Evolutionary conservation across 768 basidiomycete species (phyloP), one percentile per base, ranked within the genome.

Genomic region (Lentinula aciculospora): DNA sequence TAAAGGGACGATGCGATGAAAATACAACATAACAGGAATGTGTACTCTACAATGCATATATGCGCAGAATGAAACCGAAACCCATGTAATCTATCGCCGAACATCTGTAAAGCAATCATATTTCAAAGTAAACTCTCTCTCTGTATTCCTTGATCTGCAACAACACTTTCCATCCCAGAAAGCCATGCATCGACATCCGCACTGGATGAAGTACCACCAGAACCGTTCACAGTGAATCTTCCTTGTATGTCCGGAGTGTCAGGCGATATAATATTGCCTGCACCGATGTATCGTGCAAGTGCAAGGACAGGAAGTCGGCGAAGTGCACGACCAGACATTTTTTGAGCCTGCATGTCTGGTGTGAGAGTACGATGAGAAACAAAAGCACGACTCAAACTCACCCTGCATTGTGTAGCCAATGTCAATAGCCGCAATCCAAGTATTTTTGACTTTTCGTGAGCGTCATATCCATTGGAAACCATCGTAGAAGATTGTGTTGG

Each of bases 221-320:
- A 36, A 34, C 44, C 13, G 15, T 23, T 21, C 56, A 60, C 37
- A 3, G 15, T 27, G 47, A 29, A 29, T 47, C 29, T 47, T 28
- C 46, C 28, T 28, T 50, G 21, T 4, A 17, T 39, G 36, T 53
- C 36, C 4, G 51, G 12, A 39, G 36, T 3, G 21, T 53, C 17
- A 23, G 62, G 55, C 3, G 53, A 48, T 25, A 53, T 55, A 13
- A 74, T 46, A 61, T 68, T 71, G n/a, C 82, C 80, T 15, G 78
- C 71, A 28, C 86, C 81, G 50, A 98, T 85, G 67, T 93, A 87
- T 7, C 83, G 80, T 3, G 96, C 92, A 46, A 97, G 84, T 1
- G 95, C 92, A 19, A 98, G 82, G 46, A 98, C 93, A 3, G 97
- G 97, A n/a, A 99, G 77, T 6, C 94, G 85, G 12, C 97, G 84